These are phyloP conservation scores for Trichosporon coremiiforme DNA, from an alignment of 1,284 basidiomycete species.

Conservation along the genomic window DNA sequence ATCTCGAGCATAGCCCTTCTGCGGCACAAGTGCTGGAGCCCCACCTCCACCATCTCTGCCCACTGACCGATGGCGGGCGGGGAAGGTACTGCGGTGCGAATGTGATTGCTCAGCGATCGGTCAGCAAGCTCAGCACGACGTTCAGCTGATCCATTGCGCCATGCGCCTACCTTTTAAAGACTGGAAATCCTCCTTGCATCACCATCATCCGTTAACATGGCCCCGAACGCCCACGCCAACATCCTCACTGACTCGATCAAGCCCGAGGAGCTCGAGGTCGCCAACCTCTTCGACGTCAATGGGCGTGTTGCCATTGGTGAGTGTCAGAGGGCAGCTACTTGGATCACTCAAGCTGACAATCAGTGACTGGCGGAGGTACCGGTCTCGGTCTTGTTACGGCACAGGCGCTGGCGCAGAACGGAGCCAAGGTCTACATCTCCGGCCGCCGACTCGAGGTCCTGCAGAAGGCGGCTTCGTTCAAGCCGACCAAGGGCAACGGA, in stretches of 20 bases:
- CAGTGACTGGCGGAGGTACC: constrained; percentile 53
- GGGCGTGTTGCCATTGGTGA: constrained; percentile 52
- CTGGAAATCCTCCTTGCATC: neutral
- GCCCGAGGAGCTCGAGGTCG: constrained; percentile 37
- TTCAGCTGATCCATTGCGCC: neutral
- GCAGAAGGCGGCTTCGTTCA: constrained; percentile 39
- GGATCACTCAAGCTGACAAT: neutral
- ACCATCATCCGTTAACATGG: neutral
- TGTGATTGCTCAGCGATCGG: neutral
- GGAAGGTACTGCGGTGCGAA: neutral
- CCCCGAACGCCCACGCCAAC: constrained; percentile 8
- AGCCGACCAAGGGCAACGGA: constrained; percentile 33
- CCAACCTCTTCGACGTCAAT: constrained; percentile 48
- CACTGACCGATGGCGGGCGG: neutral
- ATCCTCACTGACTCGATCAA: constrained; percentile 16
- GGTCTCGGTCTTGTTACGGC: constrained; percentile 52
- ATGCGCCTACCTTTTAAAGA: neutral
- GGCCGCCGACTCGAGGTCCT: constrained; percentile 49
- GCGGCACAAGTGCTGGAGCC: neutral
- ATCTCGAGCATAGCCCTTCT: too few species aligned
- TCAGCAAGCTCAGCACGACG: constrained; percentile 3
- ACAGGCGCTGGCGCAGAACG: constrained; percentile 49
- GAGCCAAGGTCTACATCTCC: constrained; percentile 52
- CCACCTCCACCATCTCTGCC: neutral
- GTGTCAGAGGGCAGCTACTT: constrained; percentile 17